Base-by-base conservation (phyloP, 768 basidiomycete genomes). In the Russula sp. region DNA sequence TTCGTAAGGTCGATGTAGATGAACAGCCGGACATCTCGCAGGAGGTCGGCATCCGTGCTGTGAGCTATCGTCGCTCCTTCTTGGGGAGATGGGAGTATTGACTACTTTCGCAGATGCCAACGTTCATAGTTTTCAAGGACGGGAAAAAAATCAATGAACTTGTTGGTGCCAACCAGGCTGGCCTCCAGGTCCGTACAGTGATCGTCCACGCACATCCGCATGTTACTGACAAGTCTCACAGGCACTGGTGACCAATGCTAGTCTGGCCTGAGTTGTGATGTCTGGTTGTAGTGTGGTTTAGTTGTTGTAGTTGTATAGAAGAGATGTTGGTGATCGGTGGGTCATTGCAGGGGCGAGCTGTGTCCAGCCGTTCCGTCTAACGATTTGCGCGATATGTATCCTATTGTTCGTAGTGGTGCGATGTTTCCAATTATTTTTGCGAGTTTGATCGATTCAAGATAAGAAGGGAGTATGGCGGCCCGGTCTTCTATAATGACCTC, bases 1-100 rank as follows among this genome's bases (percentile, higher is more conserved):
- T 89, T 73, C 89, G 85, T 79, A 89, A 88, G 72, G 84, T 91
- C 61, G 84, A 93, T 67, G 82, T 90, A 34, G 90, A 93, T 69
- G 77, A 76, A 42, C 81, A 81, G 58, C 63, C 70, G 5, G 78
- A 80, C 0, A 82, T 89, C 56, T 71, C 82, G 1, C 73, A 82
- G 63, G 85, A 88, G 73, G 83, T 81, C 57, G 82, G 82, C 46
- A 76, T 89, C 62, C 79, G 83, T 63, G 85, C 84, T 58, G 88
- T 88, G 72, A 40, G 86, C 6, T 40, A 18, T 79, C n/a, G n/a
- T 40, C 8, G 7, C 18, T 14, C 28, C 2, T 1, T 16, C 28
- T 40, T 3, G 42, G 44, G 44, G 44, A 46, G 16, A 24, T 46
- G 0, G 48, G 18, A 16, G 38, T 56, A 16, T 8, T 24, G 16